These are phyloP conservation scores for Neofusicoccum laricinum DNA, from an alignment of 2,329 filamentous ascomycete species.

Conservation along the genomic window DNA sequence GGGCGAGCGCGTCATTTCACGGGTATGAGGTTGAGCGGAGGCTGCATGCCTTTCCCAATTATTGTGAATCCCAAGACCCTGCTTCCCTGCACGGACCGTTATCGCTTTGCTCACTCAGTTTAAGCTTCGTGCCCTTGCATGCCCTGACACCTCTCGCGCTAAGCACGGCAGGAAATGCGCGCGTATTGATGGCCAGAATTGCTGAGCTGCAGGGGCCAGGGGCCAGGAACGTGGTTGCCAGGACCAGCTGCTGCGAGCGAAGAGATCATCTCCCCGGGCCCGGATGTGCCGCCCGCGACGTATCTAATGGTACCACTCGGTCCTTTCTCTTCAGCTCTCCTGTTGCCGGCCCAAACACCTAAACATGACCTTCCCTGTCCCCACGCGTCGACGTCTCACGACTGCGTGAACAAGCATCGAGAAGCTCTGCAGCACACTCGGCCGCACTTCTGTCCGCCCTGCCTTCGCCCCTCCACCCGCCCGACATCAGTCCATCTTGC, in stretches of 20 bases:
- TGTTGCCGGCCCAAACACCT: slow-evolving; percentile 3
- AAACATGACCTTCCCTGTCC: background rate
- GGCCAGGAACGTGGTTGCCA: background rate
- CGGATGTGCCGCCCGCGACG: background rate
- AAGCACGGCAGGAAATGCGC: background rate
- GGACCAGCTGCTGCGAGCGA: background rate
- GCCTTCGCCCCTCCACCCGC: background rate
- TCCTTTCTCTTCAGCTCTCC: background rate
- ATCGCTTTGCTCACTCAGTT: background rate
- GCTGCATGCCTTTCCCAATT: background rate
- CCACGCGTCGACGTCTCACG: background rate
- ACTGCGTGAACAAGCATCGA: background rate
- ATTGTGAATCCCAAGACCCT: background rate
- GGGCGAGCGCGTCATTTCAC: background rate
- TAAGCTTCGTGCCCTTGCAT: background rate
- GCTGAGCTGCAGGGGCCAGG: slow-evolving; percentile 1
- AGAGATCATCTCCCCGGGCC: background rate
- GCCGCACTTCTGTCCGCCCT: background rate
- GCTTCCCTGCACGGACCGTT: background rate
- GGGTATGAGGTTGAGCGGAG: background rate
- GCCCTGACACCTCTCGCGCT: background rate
- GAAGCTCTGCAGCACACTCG: background rate
- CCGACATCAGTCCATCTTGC: background rate
- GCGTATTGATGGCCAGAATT: background rate
- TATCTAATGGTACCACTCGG: slow-evolving; percentile 1